Conservation (phyloP, 1,284 basidiomycete species). For the Malassezia obtusa region DNA sequence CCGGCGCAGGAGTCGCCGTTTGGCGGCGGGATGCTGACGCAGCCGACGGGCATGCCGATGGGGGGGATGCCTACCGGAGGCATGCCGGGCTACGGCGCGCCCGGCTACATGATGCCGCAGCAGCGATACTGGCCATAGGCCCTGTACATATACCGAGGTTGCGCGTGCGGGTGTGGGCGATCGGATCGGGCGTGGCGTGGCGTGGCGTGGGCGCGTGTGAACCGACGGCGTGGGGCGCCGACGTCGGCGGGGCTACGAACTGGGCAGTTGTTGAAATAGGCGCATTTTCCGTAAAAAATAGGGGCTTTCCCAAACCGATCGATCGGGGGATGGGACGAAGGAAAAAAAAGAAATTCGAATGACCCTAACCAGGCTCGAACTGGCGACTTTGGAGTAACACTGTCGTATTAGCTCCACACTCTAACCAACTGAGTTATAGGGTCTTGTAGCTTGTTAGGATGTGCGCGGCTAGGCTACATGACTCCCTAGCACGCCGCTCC, state of each 20-base stretch:
- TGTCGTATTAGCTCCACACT: conserved; percentile 20
- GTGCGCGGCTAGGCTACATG: neutral
- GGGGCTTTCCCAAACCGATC: neutral
- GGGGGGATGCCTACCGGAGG: conserved; percentile 7
- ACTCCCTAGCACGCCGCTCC: too few species aligned
- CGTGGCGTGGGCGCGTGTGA: too few species aligned
- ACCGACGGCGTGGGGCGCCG: too few species aligned
- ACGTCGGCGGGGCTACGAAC: too few species aligned
- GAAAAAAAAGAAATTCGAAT: neutral
- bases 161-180: too few species aligned
- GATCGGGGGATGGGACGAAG: too few species aligned
- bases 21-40: neutral
- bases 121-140: conserved; percentile 1
- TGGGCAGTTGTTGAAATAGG: too few species aligned
- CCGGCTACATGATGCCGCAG: conserved; percentile 4
- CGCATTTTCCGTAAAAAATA: too few species aligned
- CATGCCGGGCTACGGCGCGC: too few species aligned
- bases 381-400: conserved; percentile 22
- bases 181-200: too few species aligned
- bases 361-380: conserved; percentile 23
- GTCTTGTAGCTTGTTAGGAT: neutral
- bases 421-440: conserved; percentile 22
- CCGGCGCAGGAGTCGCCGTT: neutral
- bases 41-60: conserved; percentile 3
- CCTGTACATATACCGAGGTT: neutral